Conservation (phyloP, 2,329 filamentous ascomycete species). For the Penicillium olsonii region DNA sequence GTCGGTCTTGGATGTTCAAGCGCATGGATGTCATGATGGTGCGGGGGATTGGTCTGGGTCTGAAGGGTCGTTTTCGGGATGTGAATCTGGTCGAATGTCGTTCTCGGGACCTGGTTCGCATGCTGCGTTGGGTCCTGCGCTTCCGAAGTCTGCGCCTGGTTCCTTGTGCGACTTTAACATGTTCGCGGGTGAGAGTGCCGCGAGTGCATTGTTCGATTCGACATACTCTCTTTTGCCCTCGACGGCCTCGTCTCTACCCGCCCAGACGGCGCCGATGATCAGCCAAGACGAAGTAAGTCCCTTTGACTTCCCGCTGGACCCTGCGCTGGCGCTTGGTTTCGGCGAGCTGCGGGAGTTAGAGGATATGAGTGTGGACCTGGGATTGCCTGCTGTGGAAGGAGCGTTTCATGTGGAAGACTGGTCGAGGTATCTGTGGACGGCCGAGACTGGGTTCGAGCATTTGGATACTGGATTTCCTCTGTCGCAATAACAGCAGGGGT, state of each 20-base stretch:
- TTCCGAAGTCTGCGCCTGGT: conserved; percentile 13
- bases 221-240: conserved; percentile 18
- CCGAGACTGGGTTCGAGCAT: conserved; percentile 27
- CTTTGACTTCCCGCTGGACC: conserved; percentile 26
- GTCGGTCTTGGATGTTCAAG: too few relatives aligned
- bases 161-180: conserved; percentile 11
- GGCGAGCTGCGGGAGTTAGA: conserved; percentile 14
- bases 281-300: conserved; percentile 21
- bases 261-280: conserved; percentile 14
- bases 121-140: not conserved
- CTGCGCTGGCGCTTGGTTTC: conserved; percentile 15
- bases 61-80: conserved; percentile 9
- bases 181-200: not conserved
- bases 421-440: conserved; percentile 28
- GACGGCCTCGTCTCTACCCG: conserved; percentile 6
- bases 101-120: too few relatives aligned
- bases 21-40: conserved; percentile 9
- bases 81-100: not conserved
- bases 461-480: conserved; percentile 23
- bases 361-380: conserved; percentile 23
- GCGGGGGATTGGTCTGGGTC: conserved; percentile 22
- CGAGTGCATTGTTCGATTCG: conserved; percentile 18
- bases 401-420: conserved; percentile 27
- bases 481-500: conserved; percentile 20
- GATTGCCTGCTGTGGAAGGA: conserved; percentile 17